These are phyloP conservation scores for Candida boleticola DNA, from an alignment of 805 yeast genomes.

Conservation along the genomic window DNA sequence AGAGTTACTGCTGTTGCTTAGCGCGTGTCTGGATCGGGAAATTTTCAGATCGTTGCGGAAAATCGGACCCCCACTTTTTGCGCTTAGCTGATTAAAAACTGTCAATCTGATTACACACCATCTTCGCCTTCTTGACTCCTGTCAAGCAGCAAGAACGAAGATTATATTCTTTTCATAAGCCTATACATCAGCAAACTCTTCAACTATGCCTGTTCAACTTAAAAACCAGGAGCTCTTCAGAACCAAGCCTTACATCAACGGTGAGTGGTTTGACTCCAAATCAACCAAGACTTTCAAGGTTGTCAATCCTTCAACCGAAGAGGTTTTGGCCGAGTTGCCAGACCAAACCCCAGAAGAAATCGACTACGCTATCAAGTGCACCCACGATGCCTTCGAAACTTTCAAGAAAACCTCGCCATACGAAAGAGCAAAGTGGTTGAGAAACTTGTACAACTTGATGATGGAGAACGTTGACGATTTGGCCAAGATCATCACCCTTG, in stretches of 20 bases:
- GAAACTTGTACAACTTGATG: conserved; percentile 51
- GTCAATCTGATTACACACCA: too few relatives aligned
- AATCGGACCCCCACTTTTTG: too few relatives aligned
- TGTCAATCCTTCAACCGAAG: conserved; percentile 40
- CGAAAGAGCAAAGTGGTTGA: conserved; percentile 49
- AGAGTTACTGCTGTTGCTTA: too few relatives aligned
- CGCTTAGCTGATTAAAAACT: too few relatives aligned
- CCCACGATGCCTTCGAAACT: conserved; percentile 43
- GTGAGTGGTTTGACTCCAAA: conserved; percentile 37
- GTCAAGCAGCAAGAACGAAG: too few relatives aligned
- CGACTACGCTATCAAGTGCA: conserved; percentile 46
- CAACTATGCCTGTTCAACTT: conserved; percentile 22
- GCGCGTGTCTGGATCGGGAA: too few relatives aligned
- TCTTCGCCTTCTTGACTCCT: too few relatives aligned
- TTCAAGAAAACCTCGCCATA: conserved; percentile 49
- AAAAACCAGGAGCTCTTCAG: conserved; percentile 35
- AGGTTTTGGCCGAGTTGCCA: conserved; percentile 32
- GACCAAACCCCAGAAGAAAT: conserved; percentile 47
- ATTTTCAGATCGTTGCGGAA: too few relatives aligned
- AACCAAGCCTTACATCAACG: conserved; percentile 35
- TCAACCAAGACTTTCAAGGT: conserved; percentile 38
- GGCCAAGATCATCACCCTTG: conserved; percentile 56
- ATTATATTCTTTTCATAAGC: too few relatives aligned
- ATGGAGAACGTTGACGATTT: conserved; percentile 55
- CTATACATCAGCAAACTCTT: too few relatives aligned